These are phyloP conservation scores for Vairimorpha necatrix DNA, from an alignment of 371 early-diverging fungal species.

Conservation along the genomic window DNA sequence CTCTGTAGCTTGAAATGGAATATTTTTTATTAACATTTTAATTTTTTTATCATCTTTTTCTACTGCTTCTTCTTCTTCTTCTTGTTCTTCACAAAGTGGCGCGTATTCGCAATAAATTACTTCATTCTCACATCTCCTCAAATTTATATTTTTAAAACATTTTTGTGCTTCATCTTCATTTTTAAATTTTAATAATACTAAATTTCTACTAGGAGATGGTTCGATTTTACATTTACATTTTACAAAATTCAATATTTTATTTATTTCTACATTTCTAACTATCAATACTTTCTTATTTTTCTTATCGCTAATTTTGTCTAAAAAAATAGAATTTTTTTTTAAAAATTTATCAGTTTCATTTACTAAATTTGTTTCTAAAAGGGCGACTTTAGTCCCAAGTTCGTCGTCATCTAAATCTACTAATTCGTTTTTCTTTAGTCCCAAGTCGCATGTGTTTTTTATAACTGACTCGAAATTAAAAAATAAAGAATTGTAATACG, in stretches of 20 bases:
- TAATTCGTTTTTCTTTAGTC: conserved; percentile 46
- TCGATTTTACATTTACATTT: conserved; percentile 32
- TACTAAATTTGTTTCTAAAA: conserved; percentile 63
- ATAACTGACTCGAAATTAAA: conserved; percentile 64
- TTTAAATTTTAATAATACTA: conserved; percentile 61
- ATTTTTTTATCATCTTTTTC: conserved; percentile 66
- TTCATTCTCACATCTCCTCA: conserved; percentile 54
- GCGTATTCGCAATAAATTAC: conserved; percentile 64
- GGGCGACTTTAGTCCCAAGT: conserved; percentile 58
- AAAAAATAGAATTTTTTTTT: conserved; percentile 48
- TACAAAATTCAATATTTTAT: conserved; percentile 31
- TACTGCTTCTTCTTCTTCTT: conserved; percentile 59
- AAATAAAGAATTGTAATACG: conserved; percentile 58
- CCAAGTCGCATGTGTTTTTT: conserved; percentile 53
- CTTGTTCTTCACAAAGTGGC: conserved; percentile 65
- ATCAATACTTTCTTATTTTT: conserved; percentile 44
- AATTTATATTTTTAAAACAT: conserved; percentile 57
- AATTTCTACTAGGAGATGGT: conserved; percentile 60
- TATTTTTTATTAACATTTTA: conserved; percentile 86
- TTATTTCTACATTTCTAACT: conserved; percentile 49
- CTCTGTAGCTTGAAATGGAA: conserved; percentile 93
- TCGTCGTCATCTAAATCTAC: conserved; percentile 60
- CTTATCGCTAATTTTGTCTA: conserved; percentile 25
- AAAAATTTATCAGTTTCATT: conserved; percentile 62
- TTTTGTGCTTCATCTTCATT: conserved; percentile 54